Conservation (phyloP, 192 early-diverging fungal species). For the Coemansia sp. region DNA sequence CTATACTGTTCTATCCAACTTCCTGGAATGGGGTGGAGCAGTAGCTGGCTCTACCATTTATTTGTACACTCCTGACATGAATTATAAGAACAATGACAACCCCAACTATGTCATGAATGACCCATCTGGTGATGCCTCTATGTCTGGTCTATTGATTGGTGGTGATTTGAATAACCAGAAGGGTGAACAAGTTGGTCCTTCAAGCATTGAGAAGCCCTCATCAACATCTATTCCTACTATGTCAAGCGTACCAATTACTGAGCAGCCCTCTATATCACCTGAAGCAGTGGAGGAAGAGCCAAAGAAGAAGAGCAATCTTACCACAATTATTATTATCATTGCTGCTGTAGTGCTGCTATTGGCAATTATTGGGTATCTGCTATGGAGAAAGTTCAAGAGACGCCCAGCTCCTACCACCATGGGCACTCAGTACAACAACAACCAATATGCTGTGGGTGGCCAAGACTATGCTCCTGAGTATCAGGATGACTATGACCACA, state of each 20-base stretch:
- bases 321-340: constrained; percentile 30
- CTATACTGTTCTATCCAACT: constrained; percentile 43
- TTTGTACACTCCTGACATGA: constrained; percentile 28
- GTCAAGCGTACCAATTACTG: constrained; percentile 1
- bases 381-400: constrained; percentile 32
- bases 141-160: constrained; percentile 22
- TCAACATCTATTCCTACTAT: not conserved
- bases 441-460: constrained; percentile 7
- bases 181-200: not conserved
- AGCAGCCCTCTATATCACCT: constrained; percentile 4
- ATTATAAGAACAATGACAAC: constrained; percentile 37
- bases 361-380: constrained; percentile 16
- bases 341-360: constrained; percentile 21
- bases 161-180: constrained; percentile 26
- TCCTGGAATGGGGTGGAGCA: constrained; percentile 45
- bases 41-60: constrained; percentile 38
- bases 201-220: not conserved
- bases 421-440: constrained; percentile 24
- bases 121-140: constrained; percentile 8
- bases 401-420: constrained; percentile 14
- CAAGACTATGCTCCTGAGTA: constrained; percentile 12
- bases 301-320: constrained; percentile 23
- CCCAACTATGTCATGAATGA: constrained; percentile 34
- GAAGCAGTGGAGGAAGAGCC: not conserved
- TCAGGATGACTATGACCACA: not conserved